phyloP scores from a whole-genome alignment of 495 filamentous ascomycete species.

The Gamarada debralockiae region DNA sequence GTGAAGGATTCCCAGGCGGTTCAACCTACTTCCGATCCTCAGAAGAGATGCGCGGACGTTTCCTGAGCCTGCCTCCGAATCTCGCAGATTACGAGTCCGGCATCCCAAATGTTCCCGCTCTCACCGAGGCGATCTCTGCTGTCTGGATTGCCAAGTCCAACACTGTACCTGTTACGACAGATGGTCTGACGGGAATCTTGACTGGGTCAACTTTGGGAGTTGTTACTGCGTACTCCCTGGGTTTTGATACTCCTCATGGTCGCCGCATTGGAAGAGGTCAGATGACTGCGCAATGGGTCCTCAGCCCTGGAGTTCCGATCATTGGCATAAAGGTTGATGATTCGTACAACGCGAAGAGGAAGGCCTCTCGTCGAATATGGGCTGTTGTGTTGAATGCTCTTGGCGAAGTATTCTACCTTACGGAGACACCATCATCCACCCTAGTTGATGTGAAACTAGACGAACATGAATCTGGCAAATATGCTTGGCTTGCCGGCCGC shows the following conservation, averaged over 20 bases:
- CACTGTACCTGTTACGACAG: slow-evolving; percentile 63
- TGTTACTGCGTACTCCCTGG: slow-evolving; percentile 78
- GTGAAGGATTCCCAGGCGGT: slow-evolving; percentile 79
- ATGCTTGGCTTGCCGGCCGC: slow-evolving; percentile 78
- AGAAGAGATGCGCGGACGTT: slow-evolving; percentile 77
- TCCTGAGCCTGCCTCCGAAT: slow-evolving; percentile 52
- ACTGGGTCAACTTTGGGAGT: slow-evolving; percentile 82
- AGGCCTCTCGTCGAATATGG: slow-evolving; percentile 70
- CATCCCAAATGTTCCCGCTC: slow-evolving; percentile 64
- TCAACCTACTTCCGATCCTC: slow-evolving; percentile 68
- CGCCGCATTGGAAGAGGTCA: slow-evolving; percentile 68
- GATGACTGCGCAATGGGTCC: slow-evolving; percentile 78
- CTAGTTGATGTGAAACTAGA: slow-evolving; percentile 40
- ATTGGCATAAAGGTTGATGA: slow-evolving; percentile 84
- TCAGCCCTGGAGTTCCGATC: slow-evolving; percentile 91
- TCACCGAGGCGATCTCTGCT: slow-evolving; percentile 60
- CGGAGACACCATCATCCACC: slow-evolving; percentile 51
- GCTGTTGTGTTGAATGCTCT: slow-evolving; percentile 85
- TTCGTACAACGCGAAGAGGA: slow-evolving; percentile 63
- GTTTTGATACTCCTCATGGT: slow-evolving; percentile 60
- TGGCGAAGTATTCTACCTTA: slow-evolving; percentile 85
- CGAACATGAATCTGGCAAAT: slow-evolving; percentile 35
- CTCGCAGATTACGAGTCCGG: slow-evolving; percentile 50
- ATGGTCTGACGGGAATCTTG: slow-evolving; percentile 77
- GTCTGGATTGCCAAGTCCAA: slow-evolving; percentile 92